Evolutionary conservation across 2,329 filamentous ascomycete genomes (phyloP), one percentile per base, ranked within the genome.

Genomic region (Colletotrichum gigasporum): DNA sequence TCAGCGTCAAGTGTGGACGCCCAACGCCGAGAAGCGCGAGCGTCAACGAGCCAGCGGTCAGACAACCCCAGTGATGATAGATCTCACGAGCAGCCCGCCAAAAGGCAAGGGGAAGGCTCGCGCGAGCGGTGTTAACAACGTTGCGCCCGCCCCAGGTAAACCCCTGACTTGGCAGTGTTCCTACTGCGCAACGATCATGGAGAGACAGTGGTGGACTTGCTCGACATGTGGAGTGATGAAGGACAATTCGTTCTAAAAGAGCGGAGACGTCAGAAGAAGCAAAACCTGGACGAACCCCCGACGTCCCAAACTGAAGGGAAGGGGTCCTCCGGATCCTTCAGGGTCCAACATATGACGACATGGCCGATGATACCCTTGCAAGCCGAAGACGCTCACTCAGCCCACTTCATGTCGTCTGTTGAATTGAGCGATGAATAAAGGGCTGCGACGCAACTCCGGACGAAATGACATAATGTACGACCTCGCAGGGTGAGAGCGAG

Each of bases 181-280:
- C 14, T 78, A 79, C 57, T 89, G 87, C 67, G 80, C 80, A 8
- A 83, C 78, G 2, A 71, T 75, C 24, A 85, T 87, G 77, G 83
- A 86, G 59, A 75, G 78, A 44, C 78, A 82, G 67, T 87, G 84
- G 83, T 87, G 85, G 85, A 84, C 81, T 22, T 88, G 86, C 68
- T 81, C 81, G 16, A 73, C 78, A 3, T 89, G 86, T 70, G 84
- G 84, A 2, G 80, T 75, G 67, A 81, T 88, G 75, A 87, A 87
- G 74, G 78, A 82, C 10, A 81, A 72, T 63, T 85, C 82, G 52
- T 71, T 68, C 69, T 76, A 69, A 70, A 34, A 22, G 45, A 63
- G 65, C 62, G 42, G 62, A 34, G 48, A 20, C 30, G 20, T 44
- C 16, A 30, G 59, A 61, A 44, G 41, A 50, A 47, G 47, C 47